Conservation (phyloP, 208 protist genomes). For the Strigomonas culicis region DNA sequence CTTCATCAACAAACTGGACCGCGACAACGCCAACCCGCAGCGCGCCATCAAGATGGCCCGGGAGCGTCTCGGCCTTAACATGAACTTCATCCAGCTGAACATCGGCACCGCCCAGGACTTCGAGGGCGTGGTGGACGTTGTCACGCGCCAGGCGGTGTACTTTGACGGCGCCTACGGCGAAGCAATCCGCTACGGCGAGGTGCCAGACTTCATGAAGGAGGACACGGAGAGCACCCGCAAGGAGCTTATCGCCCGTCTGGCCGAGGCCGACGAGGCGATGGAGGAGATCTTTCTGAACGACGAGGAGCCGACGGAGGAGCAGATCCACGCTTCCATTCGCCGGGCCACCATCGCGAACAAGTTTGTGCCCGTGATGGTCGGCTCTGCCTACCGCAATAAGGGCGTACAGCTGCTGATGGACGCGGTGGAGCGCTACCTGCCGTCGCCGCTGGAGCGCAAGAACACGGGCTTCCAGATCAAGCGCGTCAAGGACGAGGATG, state of each 20-base stretch:
- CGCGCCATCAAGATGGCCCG: constrained; percentile 77
- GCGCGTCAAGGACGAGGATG: constrained; percentile 87
- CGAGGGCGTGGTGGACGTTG: constrained; percentile 96
- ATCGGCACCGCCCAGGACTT: constrained; percentile 96
- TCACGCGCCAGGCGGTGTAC: constrained; percentile 86
- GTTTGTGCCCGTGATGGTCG: constrained; percentile 96
- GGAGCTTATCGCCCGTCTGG: constrained; percentile 91
- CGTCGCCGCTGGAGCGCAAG: constrained; percentile 91
- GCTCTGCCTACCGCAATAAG: constrained; percentile 98
- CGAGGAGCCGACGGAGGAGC: constrained; percentile 77
- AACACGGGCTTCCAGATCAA: constrained; percentile 80
- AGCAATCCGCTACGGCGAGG: constrained; percentile 61
- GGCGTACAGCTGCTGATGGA: constrained; percentile 98
- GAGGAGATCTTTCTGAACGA: constrained; percentile 95
- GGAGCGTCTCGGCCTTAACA: constrained; percentile 95
- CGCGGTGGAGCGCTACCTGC: constrained; percentile 95
- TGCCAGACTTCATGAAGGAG: constrained; percentile 85
- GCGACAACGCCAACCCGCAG: constrained; percentile 90
- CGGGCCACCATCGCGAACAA: constrained; percentile 91
- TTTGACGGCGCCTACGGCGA: constrained; percentile 95
- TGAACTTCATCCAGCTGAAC: constrained; percentile 96
- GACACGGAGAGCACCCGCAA: constrained; percentile 68
- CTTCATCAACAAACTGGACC: constrained; percentile 99
- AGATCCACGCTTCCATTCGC: constrained; percentile 93
- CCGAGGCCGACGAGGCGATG: constrained; percentile 95